A percentile compares a stretch with the other conserved stretches of the same genome.
phyloP scores from a whole-genome alignment of 108 stramenopile genomes.

The Nitzschia putrida region DNA sequence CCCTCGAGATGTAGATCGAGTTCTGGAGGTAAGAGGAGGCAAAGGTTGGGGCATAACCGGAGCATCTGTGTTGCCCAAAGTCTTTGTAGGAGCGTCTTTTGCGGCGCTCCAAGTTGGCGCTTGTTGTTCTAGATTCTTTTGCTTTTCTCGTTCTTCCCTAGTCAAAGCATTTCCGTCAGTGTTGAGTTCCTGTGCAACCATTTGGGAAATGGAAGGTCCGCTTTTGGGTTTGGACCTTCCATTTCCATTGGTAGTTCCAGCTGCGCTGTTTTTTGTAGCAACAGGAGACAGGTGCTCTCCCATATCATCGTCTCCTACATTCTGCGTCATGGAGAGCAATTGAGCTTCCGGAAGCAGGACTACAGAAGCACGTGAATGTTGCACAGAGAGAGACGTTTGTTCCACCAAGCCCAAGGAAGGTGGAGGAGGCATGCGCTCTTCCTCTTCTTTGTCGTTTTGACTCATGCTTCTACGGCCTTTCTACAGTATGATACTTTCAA shows the following conservation, averaged over 20 bases:
- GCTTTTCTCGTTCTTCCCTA: not conserved
- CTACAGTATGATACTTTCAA: no score
- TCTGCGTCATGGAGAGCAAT: constrained; percentile 4
- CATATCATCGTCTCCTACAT: not conserved
- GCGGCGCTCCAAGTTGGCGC: no score
- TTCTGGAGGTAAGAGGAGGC: no score
- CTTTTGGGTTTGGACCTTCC: not conserved
- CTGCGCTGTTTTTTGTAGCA: not conserved
- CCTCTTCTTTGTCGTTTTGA: no score
- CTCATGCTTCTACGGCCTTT: no score
- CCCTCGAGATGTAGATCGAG: no score
- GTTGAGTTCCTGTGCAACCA: not conserved
- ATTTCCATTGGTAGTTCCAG: not conserved
- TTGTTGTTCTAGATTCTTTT: not conserved
- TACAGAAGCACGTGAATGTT: not conserved
- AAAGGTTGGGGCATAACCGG: no score
- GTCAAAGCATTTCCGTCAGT: not conserved
- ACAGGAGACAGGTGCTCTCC: not conserved
- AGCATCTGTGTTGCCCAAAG: no score
- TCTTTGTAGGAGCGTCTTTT: no score
- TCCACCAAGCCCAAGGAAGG: constrained; percentile 1
- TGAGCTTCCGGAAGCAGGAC: constrained; percentile 7
- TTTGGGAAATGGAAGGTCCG: not conserved
- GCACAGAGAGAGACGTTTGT: constrained; percentile 4
- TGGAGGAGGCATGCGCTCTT: no score